phyloP scores from a whole-genome alignment of 2,329 filamentous ascomycete genomes.

The Monosporascus sp. region DNA sequence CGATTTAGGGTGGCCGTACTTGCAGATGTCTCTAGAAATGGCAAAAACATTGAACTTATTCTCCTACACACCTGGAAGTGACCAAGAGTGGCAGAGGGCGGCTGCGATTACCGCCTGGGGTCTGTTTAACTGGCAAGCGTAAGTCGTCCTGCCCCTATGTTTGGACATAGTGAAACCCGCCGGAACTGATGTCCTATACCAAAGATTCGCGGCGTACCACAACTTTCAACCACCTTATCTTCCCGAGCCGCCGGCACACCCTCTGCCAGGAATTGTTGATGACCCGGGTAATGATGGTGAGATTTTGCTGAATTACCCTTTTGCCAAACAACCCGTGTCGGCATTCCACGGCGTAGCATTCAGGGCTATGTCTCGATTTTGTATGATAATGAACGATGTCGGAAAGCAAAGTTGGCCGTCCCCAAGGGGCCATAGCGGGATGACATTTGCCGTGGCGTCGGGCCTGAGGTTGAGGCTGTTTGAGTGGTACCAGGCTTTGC shows the following conservation, averaged over 20 bases:
- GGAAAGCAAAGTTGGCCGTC: slow-evolving; percentile 8
- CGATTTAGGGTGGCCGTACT: slow-evolving; percentile 17
- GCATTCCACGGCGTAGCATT: slow-evolving; percentile 24
- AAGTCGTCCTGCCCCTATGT: slow-evolving; percentile 1
- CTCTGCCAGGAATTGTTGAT: slow-evolving; percentile 22
- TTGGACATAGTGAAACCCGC: not conserved
- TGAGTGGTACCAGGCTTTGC: slow-evolving; percentile 24
- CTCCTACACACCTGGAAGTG: slow-evolving; percentile 6
- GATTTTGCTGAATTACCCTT: slow-evolving; percentile 31
- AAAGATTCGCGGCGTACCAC: slow-evolving; percentile 15
- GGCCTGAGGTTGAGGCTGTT: slow-evolving; percentile 13
- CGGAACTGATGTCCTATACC: slow-evolving; percentile 3
- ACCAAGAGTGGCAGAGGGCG: slow-evolving; percentile 10
- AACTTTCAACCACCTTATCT: slow-evolving; percentile 23
- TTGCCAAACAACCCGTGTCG: slow-evolving; percentile 13
- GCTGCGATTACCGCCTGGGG: slow-evolving; percentile 30
- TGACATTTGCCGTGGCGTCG: slow-evolving; percentile 16
- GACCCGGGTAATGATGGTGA: slow-evolving; percentile 29
- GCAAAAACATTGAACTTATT: slow-evolving; percentile 19
- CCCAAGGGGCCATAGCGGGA: slow-evolving; percentile 3
- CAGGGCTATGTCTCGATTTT: slow-evolving; percentile 21
- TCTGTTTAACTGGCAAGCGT: slow-evolving; percentile 30
- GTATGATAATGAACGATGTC: slow-evolving; percentile 30
- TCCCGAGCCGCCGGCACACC: slow-evolving; percentile 22
- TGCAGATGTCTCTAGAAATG: slow-evolving; percentile 15